Conservation (phyloP, 208 protist species). For the Porcisia deanei region DNA sequence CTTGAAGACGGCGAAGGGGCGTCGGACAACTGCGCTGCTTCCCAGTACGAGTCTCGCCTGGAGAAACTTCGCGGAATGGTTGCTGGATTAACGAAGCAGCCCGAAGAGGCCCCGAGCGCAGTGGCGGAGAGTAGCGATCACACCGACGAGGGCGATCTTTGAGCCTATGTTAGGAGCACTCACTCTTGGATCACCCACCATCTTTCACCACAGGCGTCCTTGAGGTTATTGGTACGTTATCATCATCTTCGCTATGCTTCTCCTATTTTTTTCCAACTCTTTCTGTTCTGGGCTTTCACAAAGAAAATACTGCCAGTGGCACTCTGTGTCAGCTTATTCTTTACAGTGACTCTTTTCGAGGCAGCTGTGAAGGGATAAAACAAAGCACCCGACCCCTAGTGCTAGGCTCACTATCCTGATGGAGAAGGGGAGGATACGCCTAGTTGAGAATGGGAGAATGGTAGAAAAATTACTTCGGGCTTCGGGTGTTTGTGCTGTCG, state of each 20-base stretch:
- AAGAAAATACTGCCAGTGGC: background rate
- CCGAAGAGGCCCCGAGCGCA: constrained; percentile 8
- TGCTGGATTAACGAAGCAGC: constrained; percentile 15
- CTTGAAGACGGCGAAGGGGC: constrained; percentile 76
- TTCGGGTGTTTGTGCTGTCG: background rate
- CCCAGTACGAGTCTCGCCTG: constrained; percentile 57
- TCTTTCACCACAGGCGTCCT: background rate
- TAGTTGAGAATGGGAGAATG: no score
- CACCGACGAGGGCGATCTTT: constrained; percentile 1
- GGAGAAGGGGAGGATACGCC: background rate
- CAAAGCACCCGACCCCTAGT: background rate
- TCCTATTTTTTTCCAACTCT: background rate
- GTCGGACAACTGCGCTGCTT: constrained; percentile 50
- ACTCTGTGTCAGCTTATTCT: background rate
- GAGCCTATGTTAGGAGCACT: background rate
- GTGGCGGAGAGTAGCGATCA: background rate
- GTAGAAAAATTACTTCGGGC: background rate
- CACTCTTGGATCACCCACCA: background rate
- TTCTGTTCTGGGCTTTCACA: background rate
- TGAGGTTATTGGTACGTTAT: background rate
- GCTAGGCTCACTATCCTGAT: background rate
- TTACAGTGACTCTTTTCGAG: constrained; percentile 3
- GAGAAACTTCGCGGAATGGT: constrained; percentile 48
- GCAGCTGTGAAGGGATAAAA: background rate
- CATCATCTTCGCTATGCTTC: background rate